Percentiles rank a stretch among this genome's conserved stretches.
These are phyloP conservation scores for Phytophthora gonapodyides DNA, from an alignment of 352 stramenopile species.

Conservation along the genomic window DNA sequence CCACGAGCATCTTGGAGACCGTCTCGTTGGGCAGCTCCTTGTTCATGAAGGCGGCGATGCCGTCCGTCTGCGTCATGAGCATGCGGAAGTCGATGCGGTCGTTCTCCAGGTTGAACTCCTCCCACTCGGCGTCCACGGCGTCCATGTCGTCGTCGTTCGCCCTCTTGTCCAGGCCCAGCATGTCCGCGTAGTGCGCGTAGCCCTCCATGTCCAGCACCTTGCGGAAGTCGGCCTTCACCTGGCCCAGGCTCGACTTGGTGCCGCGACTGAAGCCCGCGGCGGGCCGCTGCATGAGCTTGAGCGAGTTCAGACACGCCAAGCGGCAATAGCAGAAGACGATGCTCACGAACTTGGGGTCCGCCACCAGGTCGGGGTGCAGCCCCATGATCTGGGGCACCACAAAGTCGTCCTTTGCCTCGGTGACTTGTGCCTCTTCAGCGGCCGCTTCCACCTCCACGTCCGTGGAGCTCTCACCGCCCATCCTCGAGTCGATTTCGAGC, in stretches of 20 bases:
- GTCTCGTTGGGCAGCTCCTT: constrained; percentile 67
- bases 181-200: constrained; percentile 70
- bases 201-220: constrained; percentile 83
- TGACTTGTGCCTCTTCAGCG: not conserved
- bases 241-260: constrained; percentile 76
- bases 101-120: constrained; percentile 86
- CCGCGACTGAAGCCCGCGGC: constrained; percentile 49
- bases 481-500: constrained; percentile 56
- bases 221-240: constrained; percentile 84
- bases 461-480: constrained; percentile 7
- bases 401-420: constrained; percentile 33
- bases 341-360: constrained; percentile 75
- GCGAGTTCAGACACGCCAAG: constrained; percentile 80
- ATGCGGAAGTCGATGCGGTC: constrained; percentile 88
- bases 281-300: constrained; percentile 74
- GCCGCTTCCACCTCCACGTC: not conserved
- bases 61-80: constrained; percentile 67
- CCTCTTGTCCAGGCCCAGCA: constrained; percentile 70
- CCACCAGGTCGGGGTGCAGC: constrained; percentile 72
- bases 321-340: constrained; percentile 86
- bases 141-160: constrained; percentile 37
- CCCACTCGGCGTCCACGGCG: constrained; percentile 79
- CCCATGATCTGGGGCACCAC: constrained; percentile 77
- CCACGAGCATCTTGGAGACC: constrained; percentile 84
- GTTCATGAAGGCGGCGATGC: constrained; percentile 70